Conservation (phyloP, 1,284 basidiomycete species). For the Trichosporon sp. region DNA sequence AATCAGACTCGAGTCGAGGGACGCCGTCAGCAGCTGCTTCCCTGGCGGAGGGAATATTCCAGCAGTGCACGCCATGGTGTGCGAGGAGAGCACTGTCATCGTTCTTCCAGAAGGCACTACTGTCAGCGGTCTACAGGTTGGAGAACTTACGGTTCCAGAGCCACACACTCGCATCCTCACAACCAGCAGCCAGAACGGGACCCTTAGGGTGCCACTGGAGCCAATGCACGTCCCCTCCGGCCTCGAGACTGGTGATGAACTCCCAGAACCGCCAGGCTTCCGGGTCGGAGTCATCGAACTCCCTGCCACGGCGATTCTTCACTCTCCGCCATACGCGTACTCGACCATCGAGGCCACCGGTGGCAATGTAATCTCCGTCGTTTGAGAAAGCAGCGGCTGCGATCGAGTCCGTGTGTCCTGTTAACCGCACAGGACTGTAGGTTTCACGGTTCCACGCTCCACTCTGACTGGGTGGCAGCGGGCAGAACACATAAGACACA, state of each 20-base stretch:
- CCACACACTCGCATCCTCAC: slow-evolving; percentile 92
- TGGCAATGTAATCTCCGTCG: slow-evolving; percentile 87
- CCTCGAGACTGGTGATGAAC: slow-evolving; percentile 85
- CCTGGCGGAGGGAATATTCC: slow-evolving; percentile 77
- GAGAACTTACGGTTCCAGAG: slow-evolving; percentile 77
- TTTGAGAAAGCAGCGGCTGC: slow-evolving; percentile 70
- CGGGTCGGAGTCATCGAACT: slow-evolving; percentile 4
- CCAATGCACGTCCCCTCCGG: slow-evolving; percentile 94
- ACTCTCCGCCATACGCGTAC: slow-evolving; percentile 86
- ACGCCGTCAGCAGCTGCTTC: slow-evolving; percentile 80
- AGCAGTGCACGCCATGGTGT: slow-evolving; percentile 75
- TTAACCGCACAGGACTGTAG: slow-evolving; percentile 71
- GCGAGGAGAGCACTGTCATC: slow-evolving; percentile 93
- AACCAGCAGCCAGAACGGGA: slow-evolving; percentile 78
- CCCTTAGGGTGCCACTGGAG: slow-evolving; percentile 96
- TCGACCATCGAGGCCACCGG: slow-evolving; percentile 95
- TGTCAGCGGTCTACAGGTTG: background rate
- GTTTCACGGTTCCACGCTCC: slow-evolving; percentile 54
- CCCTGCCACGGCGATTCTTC: slow-evolving; percentile 4
- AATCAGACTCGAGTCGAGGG: slow-evolving; percentile 74
- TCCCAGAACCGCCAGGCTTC: slow-evolving; percentile 72
- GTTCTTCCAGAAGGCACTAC: slow-evolving; percentile 85
- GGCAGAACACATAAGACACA: slow-evolving; percentile 75
- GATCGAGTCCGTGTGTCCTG: slow-evolving; percentile 90
- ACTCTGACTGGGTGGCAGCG: slow-evolving; percentile 24